phyloP scores from a whole-genome alignment of 768 basidiomycete genomes.

The Podaxis pistillaris region DNA sequence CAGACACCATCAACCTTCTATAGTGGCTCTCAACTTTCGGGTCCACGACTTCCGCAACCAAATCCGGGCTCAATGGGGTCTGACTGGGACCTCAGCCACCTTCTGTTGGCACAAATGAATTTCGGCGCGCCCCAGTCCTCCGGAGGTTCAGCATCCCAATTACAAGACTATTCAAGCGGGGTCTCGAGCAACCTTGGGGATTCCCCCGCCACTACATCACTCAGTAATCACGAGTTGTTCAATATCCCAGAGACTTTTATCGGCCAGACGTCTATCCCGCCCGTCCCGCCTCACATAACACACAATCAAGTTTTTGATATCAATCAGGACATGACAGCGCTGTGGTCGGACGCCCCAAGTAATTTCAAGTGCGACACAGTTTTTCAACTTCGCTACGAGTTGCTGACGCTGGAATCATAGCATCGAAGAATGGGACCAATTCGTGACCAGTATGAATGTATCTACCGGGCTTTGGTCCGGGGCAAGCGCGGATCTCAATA shows the following conservation, averaged over 20 bases:
- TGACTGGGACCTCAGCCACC: slow-evolving; percentile 25
- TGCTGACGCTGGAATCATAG: slow-evolving; percentile 11
- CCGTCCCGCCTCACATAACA: neutral
- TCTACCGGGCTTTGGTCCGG: neutral
- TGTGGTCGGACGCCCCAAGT: slow-evolving; percentile 56
- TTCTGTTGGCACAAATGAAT: slow-evolving; percentile 26
- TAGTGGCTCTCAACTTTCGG: neutral
- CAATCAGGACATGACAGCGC: slow-evolving; percentile 41
- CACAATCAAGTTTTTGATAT: slow-evolving; percentile 13
- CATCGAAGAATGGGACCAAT: slow-evolving; percentile 24
- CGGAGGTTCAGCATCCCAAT: neutral
- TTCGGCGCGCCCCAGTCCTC: slow-evolving; percentile 14
- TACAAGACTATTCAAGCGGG: neutral
- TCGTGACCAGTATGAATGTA: slow-evolving; percentile 17
- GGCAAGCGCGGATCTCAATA: neutral
- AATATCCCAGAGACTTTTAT: neutral
- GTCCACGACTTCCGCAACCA: neutral
- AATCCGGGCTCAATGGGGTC: neutral
- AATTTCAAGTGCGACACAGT: slow-evolving; percentile 44
- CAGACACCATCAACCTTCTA: neutral
- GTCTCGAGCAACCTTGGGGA: neutral
- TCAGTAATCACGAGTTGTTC: too few species aligned
- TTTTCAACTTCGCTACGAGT: neutral
- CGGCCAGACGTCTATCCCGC: neutral
- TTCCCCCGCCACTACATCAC: neutral